Evolutionary conservation across 352 stramenopile genomes (phyloP).

Genomic region (Pythium rishiriense): DNA sequence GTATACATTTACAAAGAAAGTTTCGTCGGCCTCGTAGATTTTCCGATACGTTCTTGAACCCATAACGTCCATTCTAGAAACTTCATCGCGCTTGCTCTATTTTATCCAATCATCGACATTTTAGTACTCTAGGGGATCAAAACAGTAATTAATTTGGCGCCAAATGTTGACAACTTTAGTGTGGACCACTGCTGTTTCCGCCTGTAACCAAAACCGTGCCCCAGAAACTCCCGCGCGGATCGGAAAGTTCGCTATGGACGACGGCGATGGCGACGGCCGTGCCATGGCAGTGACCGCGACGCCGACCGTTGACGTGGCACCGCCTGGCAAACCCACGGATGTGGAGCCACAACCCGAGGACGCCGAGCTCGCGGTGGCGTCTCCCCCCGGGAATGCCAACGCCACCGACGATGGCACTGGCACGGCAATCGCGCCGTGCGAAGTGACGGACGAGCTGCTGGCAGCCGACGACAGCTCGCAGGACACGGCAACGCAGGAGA

Average conservation of each 20-base stretch:
- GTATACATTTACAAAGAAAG: neutral
- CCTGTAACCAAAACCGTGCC: neutral
- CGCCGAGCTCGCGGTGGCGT: neutral
- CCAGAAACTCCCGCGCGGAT: neutral
- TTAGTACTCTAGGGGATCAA: constrained; percentile 10
- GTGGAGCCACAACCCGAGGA: neutral
- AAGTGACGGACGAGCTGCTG: constrained; percentile 18
- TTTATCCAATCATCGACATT: constrained; percentile 10
- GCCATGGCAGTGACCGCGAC: neutral
- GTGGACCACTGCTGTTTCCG: constrained; percentile 19
- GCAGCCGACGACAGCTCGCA: constrained; percentile 22
- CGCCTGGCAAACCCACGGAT: no score
- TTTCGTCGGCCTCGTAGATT: neutral
- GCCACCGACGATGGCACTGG: neutral
- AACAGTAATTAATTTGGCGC: constrained; percentile 23
- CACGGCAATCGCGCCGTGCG: constrained; percentile 9
- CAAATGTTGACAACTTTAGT: constrained; percentile 11
- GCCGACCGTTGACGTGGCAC: neutral
- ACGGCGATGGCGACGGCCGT: neutral
- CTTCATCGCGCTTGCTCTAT: neutral
- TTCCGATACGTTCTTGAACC: no score
- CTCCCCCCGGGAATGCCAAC: neutral
- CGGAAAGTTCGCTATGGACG: neutral
- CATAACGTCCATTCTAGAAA: constrained; percentile 22
- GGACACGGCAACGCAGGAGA: neutral